Evolutionary conservation across 768 basidiomycete genomes (phyloP).

Genomic region (Trametes cubensis): DNA sequence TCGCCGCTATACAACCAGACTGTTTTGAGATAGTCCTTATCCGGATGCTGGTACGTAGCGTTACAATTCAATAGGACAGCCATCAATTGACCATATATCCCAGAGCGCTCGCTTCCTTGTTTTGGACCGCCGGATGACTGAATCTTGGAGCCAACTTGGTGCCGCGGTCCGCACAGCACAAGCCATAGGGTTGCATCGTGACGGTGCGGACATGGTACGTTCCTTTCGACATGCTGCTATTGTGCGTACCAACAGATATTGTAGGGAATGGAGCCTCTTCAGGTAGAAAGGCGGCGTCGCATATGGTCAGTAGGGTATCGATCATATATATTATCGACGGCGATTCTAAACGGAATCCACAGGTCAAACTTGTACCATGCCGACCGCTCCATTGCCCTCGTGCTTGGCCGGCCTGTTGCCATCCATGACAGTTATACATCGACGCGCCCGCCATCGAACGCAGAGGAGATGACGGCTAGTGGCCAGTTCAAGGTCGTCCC

Average conservation of each 20-base stretch:
- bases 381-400: constrained; percentile 88
- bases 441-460: constrained; percentile 73
- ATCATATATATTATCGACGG: background rate
- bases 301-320: constrained; percentile 66
- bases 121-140: constrained; percentile 85
- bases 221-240: background rate
- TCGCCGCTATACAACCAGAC: constrained; percentile 92
- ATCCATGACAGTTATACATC: constrained; percentile 91
- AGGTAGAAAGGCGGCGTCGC: constrained; percentile 86
- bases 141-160: constrained; percentile 95
- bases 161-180: constrained; percentile 93
- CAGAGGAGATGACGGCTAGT: constrained; percentile 55
- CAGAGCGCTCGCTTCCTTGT: constrained; percentile 70
- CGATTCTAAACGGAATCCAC: constrained; percentile 9
- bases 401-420: constrained; percentile 87
- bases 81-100: background rate
- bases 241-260: constrained; percentile 7
- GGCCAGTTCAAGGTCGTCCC: constrained; percentile 53
- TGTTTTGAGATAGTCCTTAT: constrained; percentile 91
- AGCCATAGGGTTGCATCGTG: constrained; percentile 89
- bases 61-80: background rate
- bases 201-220: constrained; percentile 79
- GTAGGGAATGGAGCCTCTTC: constrained; percentile 71
- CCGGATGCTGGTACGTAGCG: constrained; percentile 63
- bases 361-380: constrained; percentile 94